Evolutionary conservation across 192 early-diverging fungal genomes (phyloP).

Genomic region (Spinellus fusiger): DNA sequence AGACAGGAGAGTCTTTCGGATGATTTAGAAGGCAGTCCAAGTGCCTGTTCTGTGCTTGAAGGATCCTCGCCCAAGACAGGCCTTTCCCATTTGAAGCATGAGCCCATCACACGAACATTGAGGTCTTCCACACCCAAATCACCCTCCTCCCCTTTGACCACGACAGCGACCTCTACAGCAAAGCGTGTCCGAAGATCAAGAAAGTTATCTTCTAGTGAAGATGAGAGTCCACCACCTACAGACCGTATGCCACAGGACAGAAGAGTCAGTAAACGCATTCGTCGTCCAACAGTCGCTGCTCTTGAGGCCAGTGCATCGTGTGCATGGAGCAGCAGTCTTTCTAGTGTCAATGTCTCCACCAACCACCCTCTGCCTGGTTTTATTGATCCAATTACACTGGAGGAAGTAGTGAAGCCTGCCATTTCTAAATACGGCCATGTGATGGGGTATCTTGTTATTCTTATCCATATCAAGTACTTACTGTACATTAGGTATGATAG

Average conservation of each 20-base stretch:
- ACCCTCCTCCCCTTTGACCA: no score
- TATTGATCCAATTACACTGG: conserved; percentile 89
- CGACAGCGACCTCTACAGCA: no score
- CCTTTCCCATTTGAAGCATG: no score
- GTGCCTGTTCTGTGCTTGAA: conserved; percentile 2
- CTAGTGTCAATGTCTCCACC: no score
- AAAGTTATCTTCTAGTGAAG: no score
- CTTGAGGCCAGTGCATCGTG: conserved; percentile 18
- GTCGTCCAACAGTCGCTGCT: background rate
- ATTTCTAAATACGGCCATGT: conserved; percentile 90
- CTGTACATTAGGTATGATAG: conserved; percentile 41
- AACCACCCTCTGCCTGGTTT: conserved; percentile 75
- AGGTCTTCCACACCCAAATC: background rate
- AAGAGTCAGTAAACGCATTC: conserved; percentile 12
- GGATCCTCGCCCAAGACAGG: background rate
- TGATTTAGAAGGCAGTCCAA: background rate
- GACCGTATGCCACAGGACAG: conserved; percentile 42
- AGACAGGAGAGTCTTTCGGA: conserved; percentile 20
- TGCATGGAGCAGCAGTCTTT: conserved; percentile 37
- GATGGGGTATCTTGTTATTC: conserved; percentile 50
- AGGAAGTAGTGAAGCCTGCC: conserved; percentile 80
- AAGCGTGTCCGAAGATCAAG: no score
- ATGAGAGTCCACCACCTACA: no score
- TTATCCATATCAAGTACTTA: background rate
- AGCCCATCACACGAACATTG: no score